A percentile compares a stretch with the other conserved stretches of the same genome.
Conservation (phyloP, 768 basidiomycete species). For the Steccherinum ochraceum region DNA sequence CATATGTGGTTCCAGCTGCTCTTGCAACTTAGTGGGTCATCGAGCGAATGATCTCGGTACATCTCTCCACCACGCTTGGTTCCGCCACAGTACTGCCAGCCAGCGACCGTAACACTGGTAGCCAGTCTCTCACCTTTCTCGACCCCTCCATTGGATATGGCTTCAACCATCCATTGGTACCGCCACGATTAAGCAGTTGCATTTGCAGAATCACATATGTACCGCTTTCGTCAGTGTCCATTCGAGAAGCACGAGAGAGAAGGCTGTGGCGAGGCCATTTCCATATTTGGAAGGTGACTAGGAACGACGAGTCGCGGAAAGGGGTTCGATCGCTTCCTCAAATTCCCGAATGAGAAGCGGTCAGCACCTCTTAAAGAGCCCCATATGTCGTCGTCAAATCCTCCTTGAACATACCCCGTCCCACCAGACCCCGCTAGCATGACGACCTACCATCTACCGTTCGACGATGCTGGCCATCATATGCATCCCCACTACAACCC, state of each 20-base stretch:
- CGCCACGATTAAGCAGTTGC: too few relatives aligned
- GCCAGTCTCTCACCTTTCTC: too few relatives aligned
- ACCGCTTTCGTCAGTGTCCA: neutral
- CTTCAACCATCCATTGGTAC: too few relatives aligned
- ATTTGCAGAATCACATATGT: too few relatives aligned
- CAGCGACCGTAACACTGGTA: too few relatives aligned
- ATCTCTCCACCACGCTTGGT: too few relatives aligned
- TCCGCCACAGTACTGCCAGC: too few relatives aligned
- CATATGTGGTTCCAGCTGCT: too few relatives aligned
- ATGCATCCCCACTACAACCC: neutral
- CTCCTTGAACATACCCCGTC: neutral
- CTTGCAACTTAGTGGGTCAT: too few relatives aligned
- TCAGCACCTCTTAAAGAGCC: neutral
- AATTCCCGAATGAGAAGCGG: too few relatives aligned
- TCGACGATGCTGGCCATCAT: neutral
- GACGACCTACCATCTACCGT: neutral
- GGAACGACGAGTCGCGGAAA: neutral
- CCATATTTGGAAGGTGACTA: neutral
- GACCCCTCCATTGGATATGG: too few relatives aligned
- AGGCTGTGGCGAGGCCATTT: neutral
- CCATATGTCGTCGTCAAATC: neutral
- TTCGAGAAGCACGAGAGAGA: neutral
- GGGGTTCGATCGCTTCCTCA: neutral
- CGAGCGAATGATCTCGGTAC: too few relatives aligned
- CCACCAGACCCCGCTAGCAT: neutral